A percentile compares a stretch with the other conserved stretches of the same genome.
Evolutionary conservation across 805 yeast genomes (phyloP).

Genomic region (Metschnikowia kunwiensis): DNA sequence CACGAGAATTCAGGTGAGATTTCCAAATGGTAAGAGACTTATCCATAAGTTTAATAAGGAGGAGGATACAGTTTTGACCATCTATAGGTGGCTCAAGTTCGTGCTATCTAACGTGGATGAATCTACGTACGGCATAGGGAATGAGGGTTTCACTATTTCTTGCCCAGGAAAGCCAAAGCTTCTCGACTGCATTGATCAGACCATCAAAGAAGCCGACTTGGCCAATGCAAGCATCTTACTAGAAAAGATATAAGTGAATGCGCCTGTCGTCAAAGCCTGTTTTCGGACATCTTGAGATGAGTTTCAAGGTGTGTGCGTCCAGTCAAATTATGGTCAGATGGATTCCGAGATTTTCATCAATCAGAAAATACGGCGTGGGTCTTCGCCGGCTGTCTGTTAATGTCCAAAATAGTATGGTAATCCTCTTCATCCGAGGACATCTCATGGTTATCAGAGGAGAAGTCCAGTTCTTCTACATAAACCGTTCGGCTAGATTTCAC

Average conservation of each 20-base stretch:
- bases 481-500: no score
- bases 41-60: conserved; percentile 62
- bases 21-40: conserved; percentile 80
- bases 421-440: conserved; percentile 7
- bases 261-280: no score
- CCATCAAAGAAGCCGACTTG: conserved; percentile 73
- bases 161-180: conserved; percentile 40
- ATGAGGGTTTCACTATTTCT: conserved; percentile 31
- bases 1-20: conserved; percentile 83
- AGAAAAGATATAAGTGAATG: no score
- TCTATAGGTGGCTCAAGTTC: conserved; percentile 68
- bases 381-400: conserved; percentile 8
- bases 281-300: no score
- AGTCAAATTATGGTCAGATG: no score
- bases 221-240: conserved; percentile 77
- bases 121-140: conserved; percentile 48
- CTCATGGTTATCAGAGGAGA: conserved; percentile 5
- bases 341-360: no score
- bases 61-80: conserved; percentile 50
- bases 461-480: conserved; percentile 8
- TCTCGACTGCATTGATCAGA: conserved; percentile 55
- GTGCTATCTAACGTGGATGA: conserved; percentile 44
- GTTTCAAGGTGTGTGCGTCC: no score
- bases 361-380: no score
- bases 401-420: conserved; percentile 10